These are phyloP conservation scores for Eucalyptus decipiens DNA, from an alignment of 345 rosid genomes.

Conservation along the genomic window DNA sequence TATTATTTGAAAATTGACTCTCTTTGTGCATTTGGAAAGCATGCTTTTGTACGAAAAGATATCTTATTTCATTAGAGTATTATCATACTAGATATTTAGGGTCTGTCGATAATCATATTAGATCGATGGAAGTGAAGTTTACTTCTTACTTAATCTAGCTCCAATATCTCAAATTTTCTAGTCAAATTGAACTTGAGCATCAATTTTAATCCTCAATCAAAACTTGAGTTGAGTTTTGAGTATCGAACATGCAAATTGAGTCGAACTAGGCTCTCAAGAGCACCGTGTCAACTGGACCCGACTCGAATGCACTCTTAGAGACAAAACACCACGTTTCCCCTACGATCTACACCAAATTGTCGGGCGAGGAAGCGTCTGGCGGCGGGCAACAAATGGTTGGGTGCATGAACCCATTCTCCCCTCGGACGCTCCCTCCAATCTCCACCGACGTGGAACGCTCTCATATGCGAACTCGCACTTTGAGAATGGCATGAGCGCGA, in stretches of 20 bases:
- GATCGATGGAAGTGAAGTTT: no score
- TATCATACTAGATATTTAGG: no score
- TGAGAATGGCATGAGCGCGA: neutral
- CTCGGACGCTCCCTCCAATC: neutral
- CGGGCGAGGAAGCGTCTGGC: neutral
- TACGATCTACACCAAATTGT: neutral
- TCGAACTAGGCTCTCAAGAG: neutral
- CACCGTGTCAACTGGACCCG: neutral
- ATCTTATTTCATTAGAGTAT: no score
- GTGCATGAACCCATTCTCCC: neutral
- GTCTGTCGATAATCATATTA: rapidly evolving
- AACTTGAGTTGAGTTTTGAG: neutral
- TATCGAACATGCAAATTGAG: neutral
- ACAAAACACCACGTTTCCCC: neutral
- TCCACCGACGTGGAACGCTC: neutral
- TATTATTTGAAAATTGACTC: neutral
- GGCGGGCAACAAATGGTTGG: neutral
- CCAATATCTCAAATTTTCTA: neutral
- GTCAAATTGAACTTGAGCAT: neutral
- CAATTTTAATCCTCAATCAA: neutral
- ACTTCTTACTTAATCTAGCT: neutral
- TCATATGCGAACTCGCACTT: neutral
- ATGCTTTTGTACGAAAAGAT: no score
- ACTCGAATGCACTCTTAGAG: neutral
- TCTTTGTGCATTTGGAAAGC: no score